Evolutionary conservation across 2,329 filamentous ascomycete species (phyloP).

Genomic region (Colletotrichum higginsianum): DNA sequence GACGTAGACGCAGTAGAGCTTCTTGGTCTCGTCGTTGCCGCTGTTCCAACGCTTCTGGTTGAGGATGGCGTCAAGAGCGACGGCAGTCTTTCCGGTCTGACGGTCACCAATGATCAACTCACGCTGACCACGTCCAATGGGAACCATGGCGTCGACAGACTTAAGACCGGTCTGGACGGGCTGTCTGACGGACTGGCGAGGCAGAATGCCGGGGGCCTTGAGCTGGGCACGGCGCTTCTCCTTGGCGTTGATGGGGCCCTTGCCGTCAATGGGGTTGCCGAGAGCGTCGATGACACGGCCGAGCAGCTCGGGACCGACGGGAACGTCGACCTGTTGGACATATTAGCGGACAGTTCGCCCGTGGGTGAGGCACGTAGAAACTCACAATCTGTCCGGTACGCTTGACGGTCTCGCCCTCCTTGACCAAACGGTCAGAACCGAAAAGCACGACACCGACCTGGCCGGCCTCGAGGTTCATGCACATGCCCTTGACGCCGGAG

Average conservation of each 20-base stretch:
- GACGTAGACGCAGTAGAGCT: constrained; percentile 99
- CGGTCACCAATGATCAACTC: constrained; percentile 99
- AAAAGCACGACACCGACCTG: constrained; percentile 99
- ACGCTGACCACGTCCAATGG: constrained; percentile 99
- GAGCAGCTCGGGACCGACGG: constrained; percentile 92
- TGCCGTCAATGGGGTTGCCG: constrained; percentile 99
- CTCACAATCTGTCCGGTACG: constrained; percentile 99
- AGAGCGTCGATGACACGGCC: constrained; percentile 99
- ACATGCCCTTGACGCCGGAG: constrained; percentile 99
- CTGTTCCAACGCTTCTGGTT: constrained; percentile 99
- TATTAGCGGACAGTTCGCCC: constrained; percentile 45
- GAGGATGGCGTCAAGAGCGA: constrained; percentile 96
- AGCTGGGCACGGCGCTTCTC: constrained; percentile 97
- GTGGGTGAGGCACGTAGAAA: constrained; percentile 46
- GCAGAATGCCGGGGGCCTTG: constrained; percentile 98
- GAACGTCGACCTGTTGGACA: constrained; percentile 85
- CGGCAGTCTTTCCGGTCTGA: constrained; percentile 99
- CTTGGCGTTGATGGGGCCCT: constrained; percentile 94
- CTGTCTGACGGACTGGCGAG: constrained; percentile 96
- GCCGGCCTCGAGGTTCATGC: constrained; percentile 99
- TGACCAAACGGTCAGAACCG: constrained; percentile 99
- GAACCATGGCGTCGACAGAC: constrained; percentile 99
- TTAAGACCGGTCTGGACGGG: constrained; percentile 99
- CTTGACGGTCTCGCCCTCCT: constrained; percentile 99
- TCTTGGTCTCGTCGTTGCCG: constrained; percentile 89